Conservation (phyloP, 1,284 basidiomycete species). For the Tylopilus orsonianus region DNA sequence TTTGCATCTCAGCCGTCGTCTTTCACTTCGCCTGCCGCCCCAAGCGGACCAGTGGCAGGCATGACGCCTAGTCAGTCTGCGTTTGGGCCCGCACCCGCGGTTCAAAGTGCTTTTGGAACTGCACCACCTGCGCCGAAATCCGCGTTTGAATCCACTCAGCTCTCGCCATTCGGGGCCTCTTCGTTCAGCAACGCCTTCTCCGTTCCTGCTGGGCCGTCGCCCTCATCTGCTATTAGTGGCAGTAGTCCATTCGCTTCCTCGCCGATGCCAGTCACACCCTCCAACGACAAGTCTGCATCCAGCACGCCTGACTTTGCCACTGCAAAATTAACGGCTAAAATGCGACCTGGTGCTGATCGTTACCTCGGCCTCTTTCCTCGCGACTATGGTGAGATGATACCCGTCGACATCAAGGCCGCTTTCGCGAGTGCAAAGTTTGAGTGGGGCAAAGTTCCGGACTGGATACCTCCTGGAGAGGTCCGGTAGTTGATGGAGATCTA, state of each 20-base stretch:
- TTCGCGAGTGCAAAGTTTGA: slow-evolving; percentile 66
- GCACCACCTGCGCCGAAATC: slow-evolving; percentile 24
- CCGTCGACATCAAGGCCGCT: slow-evolving; percentile 51
- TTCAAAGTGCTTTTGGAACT: slow-evolving; percentile 31
- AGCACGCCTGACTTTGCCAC: slow-evolving; percentile 45
- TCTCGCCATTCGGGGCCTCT: slow-evolving; percentile 19
- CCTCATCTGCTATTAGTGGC: slow-evolving; percentile 20
- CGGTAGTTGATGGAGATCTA: slow-evolving; percentile 31
- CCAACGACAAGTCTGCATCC: slow-evolving; percentile 24
- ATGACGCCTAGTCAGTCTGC: slow-evolving; percentile 23
- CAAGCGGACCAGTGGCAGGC: slow-evolving; percentile 13
- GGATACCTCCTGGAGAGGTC: slow-evolving; percentile 73
- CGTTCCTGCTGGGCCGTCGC: slow-evolving; percentile 14
- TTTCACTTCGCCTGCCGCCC: slow-evolving; percentile 23
- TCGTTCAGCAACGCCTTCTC: slow-evolving; percentile 15
- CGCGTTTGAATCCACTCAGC: slow-evolving; percentile 30
- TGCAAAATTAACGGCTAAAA: slow-evolving; percentile 38
- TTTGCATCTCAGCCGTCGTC: slow-evolving; percentile 35
- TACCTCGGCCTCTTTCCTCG: slow-evolving; percentile 59
- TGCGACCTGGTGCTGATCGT: slow-evolving; percentile 46
- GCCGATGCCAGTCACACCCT: slow-evolving; percentile 27
- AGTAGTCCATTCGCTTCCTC: slow-evolving; percentile 28
- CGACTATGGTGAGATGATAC: slow-evolving; percentile 57
- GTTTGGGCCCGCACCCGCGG: slow-evolving; percentile 32
- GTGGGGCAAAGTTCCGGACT: slow-evolving; percentile 74